Base-by-base conservation (phyloP, 2,329 filamentous ascomycete species). In the Coniochaeta sp. region DNA sequence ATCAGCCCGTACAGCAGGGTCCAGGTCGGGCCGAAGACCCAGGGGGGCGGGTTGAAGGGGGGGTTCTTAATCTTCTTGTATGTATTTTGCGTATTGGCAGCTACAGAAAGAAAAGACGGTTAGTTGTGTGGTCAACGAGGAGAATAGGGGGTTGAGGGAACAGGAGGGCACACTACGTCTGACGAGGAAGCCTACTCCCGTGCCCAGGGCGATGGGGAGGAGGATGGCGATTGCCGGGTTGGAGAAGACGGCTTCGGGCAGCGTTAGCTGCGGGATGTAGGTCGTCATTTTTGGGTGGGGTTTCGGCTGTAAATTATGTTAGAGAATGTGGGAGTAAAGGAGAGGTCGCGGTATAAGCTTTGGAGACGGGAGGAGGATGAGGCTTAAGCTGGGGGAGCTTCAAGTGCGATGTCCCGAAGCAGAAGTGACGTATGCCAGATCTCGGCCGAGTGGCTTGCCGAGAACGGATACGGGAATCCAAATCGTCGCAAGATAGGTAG, bases 201-300 rank as follows among this genome's bases (percentile, higher is more conserved):
- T 83, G 35, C 90, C 91, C 4, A 89, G 71, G 5, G 78, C 77
- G 48, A 95, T 74, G 32, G 90, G 91, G 1, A 95, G 75, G 33
- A 95, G 78, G 55, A 94, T 81, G 16, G 89, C 87, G 26, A 81
- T 76, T 7, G 87, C 84, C 4, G 88, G 82, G 64, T 81, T 84
- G 62, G 82, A 77, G 67, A 95, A 91, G 57, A 91, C 70, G 58
- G 79, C 74, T 46, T 77, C 71, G 2, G 90, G 89, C 16, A 95
- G 76, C 20, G 87, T 91, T 57, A 95, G 70, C 33, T 82, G 84
- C n/a, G 87, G 84, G 54, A 94, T 82, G 67, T 87, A 86, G 56
- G 87, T 84, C 10, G 87, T 91, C 89, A 94, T 95, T 42, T 55
- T 77, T n/a, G n/a, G 67, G 49, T 27, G 14, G 54, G 16, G 47